Conservation (phyloP, 2,329 filamentous ascomycete species). For the Ophiostoma novo-ulmi region DNA sequence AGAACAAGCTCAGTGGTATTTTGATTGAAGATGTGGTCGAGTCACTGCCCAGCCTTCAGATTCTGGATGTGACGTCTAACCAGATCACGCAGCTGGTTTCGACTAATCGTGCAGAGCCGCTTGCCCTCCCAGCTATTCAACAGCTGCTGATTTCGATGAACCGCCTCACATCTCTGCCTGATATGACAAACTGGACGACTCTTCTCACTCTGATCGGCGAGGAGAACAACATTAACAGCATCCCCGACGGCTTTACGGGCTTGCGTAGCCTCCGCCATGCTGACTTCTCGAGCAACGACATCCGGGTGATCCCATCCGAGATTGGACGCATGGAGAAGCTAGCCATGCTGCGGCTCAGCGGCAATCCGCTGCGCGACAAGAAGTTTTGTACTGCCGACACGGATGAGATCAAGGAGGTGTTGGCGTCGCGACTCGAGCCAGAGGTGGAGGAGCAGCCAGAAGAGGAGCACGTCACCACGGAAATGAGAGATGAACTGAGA, state of each 20-base stretch:
- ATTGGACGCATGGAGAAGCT: slow-evolving; percentile 76
- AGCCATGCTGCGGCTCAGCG: slow-evolving; percentile 68
- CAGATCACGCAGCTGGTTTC: slow-evolving; percentile 55
- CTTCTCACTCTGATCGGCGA: slow-evolving; percentile 70
- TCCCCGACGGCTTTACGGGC: slow-evolving; percentile 71
- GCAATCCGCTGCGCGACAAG: slow-evolving; percentile 86
- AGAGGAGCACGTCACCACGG: not conserved
- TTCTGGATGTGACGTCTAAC: slow-evolving; percentile 73
- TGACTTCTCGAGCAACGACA: slow-evolving; percentile 81
- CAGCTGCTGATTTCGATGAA: slow-evolving; percentile 77
- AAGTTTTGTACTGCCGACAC: slow-evolving; percentile 77
- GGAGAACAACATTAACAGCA: slow-evolving; percentile 69
- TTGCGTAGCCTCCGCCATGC: slow-evolving; percentile 66
- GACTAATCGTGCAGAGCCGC: slow-evolving; percentile 34
- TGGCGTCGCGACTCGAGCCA: slow-evolving; percentile 63
- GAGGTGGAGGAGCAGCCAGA: slow-evolving; percentile 23
- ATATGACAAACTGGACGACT: slow-evolving; percentile 66
- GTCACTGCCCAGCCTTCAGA: slow-evolving; percentile 60
- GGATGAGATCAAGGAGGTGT: slow-evolving; percentile 71
- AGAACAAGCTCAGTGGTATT: slow-evolving; percentile 70
- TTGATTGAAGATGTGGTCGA: slow-evolving; percentile 61
- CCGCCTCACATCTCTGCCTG: slow-evolving; percentile 65
- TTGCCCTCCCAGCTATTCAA: slow-evolving; percentile 67
- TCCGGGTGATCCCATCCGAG: slow-evolving; percentile 67
- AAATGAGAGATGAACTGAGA: slow-evolving; percentile 23